Evolutionary conservation across 148 eudicot species (phyloP).

Genomic region (Chenopodium suecicum): DNA sequence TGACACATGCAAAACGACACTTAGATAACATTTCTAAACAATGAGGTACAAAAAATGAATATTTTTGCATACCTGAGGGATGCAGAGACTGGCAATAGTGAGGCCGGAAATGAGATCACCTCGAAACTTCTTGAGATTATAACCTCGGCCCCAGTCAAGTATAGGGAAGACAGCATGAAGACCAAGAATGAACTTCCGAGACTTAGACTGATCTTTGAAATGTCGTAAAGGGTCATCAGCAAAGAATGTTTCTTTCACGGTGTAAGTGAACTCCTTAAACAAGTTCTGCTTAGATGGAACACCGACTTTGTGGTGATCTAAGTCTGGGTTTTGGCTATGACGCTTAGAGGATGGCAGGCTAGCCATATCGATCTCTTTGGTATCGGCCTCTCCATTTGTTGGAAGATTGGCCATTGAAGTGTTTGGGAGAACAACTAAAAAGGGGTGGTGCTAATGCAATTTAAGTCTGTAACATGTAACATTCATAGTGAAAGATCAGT

Average conservation of each 20-base stretch:
- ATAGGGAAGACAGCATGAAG: slow-evolving; percentile 73
- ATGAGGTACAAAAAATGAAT: background rate
- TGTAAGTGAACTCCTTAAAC: slow-evolving; percentile 43
- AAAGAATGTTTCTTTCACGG: slow-evolving; percentile 57
- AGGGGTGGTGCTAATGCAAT: slow-evolving; percentile 1
- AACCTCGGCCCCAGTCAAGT: slow-evolving; percentile 56
- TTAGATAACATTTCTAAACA: background rate
- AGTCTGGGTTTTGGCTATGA: slow-evolving; percentile 12
- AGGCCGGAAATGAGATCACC: slow-evolving; percentile 74
- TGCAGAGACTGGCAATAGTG: slow-evolving; percentile 79
- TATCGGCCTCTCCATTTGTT: slow-evolving; percentile 28
- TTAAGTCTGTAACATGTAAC: slow-evolving; percentile 7
- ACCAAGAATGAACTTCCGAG: slow-evolving; percentile 52
- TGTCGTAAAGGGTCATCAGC: slow-evolving; percentile 63
- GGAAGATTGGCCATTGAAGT: slow-evolving; percentile 30
- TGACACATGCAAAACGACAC: background rate
- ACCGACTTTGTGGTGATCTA: slow-evolving; percentile 51
- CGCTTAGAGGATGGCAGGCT: slow-evolving; percentile 38
- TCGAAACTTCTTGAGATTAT: slow-evolving; percentile 45
- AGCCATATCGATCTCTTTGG: slow-evolving; percentile 38
- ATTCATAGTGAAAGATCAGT: slow-evolving; percentile 6
- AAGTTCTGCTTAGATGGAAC: slow-evolving; percentile 54
- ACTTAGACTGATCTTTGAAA: slow-evolving; percentile 57
- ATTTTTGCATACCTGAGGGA: slow-evolving; percentile 55
- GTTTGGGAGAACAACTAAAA: slow-evolving; percentile 17